These are phyloP conservation scores for Monosporascus sp. DNA, from an alignment of 2,329 filamentous ascomycete species.

Conservation along the genomic window DNA sequence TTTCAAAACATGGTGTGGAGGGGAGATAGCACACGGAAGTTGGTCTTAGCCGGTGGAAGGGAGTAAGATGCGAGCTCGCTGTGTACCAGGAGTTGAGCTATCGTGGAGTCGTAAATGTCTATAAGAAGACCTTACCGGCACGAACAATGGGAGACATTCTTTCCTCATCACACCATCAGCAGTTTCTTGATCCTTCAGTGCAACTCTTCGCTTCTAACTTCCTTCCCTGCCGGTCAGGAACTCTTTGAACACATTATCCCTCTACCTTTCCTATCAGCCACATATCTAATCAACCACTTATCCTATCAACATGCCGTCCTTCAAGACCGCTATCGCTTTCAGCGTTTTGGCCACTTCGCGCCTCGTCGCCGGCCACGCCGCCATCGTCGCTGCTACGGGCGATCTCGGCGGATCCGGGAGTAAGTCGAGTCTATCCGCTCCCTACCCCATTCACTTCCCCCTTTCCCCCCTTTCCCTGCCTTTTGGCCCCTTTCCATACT, in stretches of 20 bases:
- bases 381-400: slow-evolving; percentile 53
- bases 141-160: slow-evolving; percentile 5
- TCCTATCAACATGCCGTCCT: slow-evolving; percentile 18
- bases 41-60: too few relatives aligned
- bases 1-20: too few relatives aligned
- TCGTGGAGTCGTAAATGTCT: slow-evolving; percentile 5
- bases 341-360: slow-evolving; percentile 48
- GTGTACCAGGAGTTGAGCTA: too few relatives aligned
- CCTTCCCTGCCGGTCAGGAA: slow-evolving; percentile 22
- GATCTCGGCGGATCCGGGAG: slow-evolving; percentile 52
- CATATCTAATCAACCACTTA: not conserved
- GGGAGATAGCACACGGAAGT: too few relatives aligned
- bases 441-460: too few relatives aligned
- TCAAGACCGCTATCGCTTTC: slow-evolving; percentile 30
- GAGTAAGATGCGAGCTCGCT: too few relatives aligned
- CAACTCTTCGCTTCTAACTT: slow-evolving; percentile 5
- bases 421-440: slow-evolving; percentile 15
- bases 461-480: not conserved
- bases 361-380: slow-evolving; percentile 56
- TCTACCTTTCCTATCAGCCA: slow-evolving; percentile 4
- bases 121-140: slow-evolving; percentile 13
- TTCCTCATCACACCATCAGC: slow-evolving; percentile 16
- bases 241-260: slow-evolving; percentile 7
- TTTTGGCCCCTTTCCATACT: too few relatives aligned
- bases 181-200: slow-evolving; percentile 8